These are phyloP conservation scores for Candida hungchunana DNA, from an alignment of 805 yeast species.

Conservation along the genomic window DNA sequence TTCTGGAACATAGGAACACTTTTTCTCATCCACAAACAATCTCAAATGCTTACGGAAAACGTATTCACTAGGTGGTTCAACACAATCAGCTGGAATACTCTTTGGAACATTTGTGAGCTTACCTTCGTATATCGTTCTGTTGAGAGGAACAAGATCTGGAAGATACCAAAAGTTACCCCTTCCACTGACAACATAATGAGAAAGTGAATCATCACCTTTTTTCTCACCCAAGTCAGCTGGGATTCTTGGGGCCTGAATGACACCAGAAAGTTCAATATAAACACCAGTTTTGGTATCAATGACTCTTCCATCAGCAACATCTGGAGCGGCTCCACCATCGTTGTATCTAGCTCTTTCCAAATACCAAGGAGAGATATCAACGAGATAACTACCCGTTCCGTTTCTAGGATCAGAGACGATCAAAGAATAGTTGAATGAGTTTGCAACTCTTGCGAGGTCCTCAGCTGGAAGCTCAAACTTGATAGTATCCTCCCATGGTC, in stretches of 20 bases:
- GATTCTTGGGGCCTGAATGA: constrained; percentile 24
- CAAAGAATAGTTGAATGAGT: constrained; percentile 42
- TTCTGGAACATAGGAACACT: constrained; percentile 38
- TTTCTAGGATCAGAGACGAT: constrained; percentile 41
- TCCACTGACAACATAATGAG: constrained; percentile 32
- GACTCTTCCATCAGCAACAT: constrained; percentile 48
- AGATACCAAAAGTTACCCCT: constrained; percentile 43
- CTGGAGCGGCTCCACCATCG: constrained; percentile 41
- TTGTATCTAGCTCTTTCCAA: constrained; percentile 45
- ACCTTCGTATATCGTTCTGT: constrained; percentile 57
- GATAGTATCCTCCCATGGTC: constrained; percentile 50
- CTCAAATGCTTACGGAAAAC: constrained; percentile 34
- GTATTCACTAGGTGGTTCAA: constrained; percentile 26
- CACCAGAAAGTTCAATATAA: constrained; percentile 56
- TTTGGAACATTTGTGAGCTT: constrained; percentile 43
- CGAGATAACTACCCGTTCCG: constrained; percentile 39
- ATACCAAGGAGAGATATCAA: constrained; percentile 48
- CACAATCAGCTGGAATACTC: constrained; percentile 36
- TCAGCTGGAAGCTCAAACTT: constrained; percentile 49
- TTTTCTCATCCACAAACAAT: constrained; percentile 33
- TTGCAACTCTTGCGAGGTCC: constrained; percentile 43
- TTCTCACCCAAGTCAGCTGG: constrained; percentile 13
- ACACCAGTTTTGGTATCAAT: constrained; percentile 57
- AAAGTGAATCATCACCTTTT: constrained; percentile 11
- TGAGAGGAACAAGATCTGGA: constrained; percentile 49